Conservation (phyloP, 805 yeast species). For the Myxozyma lipomycoides region DNA sequence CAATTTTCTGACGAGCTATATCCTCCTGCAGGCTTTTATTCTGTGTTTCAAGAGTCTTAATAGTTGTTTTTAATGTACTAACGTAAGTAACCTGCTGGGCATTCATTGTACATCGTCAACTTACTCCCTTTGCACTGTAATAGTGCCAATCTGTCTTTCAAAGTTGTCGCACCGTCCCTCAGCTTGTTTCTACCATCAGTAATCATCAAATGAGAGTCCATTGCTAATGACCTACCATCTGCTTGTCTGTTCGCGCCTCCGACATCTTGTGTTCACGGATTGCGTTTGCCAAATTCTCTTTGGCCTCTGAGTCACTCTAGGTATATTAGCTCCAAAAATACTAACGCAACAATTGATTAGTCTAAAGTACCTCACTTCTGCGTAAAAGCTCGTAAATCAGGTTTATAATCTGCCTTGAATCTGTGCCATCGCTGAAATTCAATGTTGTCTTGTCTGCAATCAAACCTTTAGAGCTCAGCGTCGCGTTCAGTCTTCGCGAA, state of each 20-base stretch:
- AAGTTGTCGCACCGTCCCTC: slow-evolving; percentile 17
- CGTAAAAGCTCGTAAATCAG: slow-evolving; percentile 18
- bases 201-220: background rate
- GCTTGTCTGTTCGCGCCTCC: slow-evolving; percentile 13
- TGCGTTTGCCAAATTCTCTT: slow-evolving; percentile 18
- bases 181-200: slow-evolving; percentile 9
- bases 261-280: slow-evolving; percentile 15
- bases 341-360: background rate
- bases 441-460: slow-evolving; percentile 4
- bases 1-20: slow-evolving; percentile 14
- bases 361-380: slow-evolving; percentile 11
- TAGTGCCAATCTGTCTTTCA: slow-evolving; percentile 17
- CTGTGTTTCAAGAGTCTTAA: slow-evolving; percentile 16
- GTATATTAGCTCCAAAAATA: background rate
- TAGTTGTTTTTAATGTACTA: slow-evolving; percentile 9
- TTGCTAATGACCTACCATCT: slow-evolving; percentile 3
- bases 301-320: slow-evolving; percentile 21
- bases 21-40: slow-evolving; percentile 18
- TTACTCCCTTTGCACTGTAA: slow-evolving; percentile 19
- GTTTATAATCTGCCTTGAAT: slow-evolving; percentile 20
- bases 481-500: slow-evolving; percentile 18
- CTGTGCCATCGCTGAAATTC: slow-evolving; percentile 13
- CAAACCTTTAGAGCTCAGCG: slow-evolving; percentile 20
- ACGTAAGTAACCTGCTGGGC: background rate
- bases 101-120: slow-evolving; percentile 1